Base-by-base conservation (phyloP, 2,329 filamentous ascomycete species). In the Fusarium zealandicum region DNA sequence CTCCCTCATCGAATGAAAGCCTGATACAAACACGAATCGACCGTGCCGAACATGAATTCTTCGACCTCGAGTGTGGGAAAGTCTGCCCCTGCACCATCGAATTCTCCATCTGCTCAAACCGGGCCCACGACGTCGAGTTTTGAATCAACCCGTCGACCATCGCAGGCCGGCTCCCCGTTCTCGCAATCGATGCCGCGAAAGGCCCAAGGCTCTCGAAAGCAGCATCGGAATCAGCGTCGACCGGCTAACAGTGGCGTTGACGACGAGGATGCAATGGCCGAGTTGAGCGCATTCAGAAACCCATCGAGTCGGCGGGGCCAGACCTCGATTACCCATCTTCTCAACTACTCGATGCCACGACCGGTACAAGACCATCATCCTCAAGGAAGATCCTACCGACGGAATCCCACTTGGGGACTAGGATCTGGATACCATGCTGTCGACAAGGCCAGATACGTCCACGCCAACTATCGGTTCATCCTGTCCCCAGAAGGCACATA, bases 401-500 rank as follows among this genome's bases (percentile, higher is more conserved):
- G 90, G 47, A 89, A 90, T 72, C 86, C 88, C 37, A 89, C 88
- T 2, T 96, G 90, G 89, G 92, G 92, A 0, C 80, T 90, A 33
- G 92, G 93, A 4, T 96, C 92, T 30, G 92, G 93, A 20, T 90
- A 96, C 73, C 92, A 97, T 73, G 87, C 91, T 12, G 85, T 87
- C 36, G 95, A 99, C 74, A 98, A 98, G 77, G 90, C 93, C 52
- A 87, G 90, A 81, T 93, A 82, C 51, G 83, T 99, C 13, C 93
- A 99, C 73, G 92, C 95, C 61, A 99, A 99, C 73, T 99, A 99
- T 72, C 89, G 95, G 50, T 99, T 99, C 72, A 89, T 99, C 54
- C 93, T 99, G 44, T 88, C 91, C 55, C 93, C 95, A 4, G 82
- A 85, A 50, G 88, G 86, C 52, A 85, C 88, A 68, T 99, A 98